A percentile compares a stretch with the other conserved stretches of the same genome.
Evolutionary conservation across 1,284 basidiomycete genomes (phyloP).

Genomic region (Retiboletus flavoniger): DNA sequence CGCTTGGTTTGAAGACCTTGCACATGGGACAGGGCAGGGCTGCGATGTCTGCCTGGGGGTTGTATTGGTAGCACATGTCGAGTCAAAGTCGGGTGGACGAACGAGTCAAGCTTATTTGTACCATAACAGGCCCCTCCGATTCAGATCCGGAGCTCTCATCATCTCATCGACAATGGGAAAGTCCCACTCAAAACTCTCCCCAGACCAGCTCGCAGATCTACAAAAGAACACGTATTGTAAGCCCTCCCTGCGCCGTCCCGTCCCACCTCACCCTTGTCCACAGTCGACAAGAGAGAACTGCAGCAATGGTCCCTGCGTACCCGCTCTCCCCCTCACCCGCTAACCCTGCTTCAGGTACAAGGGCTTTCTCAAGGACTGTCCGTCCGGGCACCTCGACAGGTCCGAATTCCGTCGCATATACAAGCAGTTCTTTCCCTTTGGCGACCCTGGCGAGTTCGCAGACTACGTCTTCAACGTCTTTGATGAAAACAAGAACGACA

Average conservation of each 20-base stretch:
- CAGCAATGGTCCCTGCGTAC: constrained; percentile 81
- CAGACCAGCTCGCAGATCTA: constrained; percentile 92
- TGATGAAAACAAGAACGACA: constrained; percentile 93
- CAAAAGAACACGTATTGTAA: constrained; percentile 99
- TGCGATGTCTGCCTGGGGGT: constrained; percentile 60
- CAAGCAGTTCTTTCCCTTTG: constrained; percentile 99
- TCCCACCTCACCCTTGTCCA: constrained; percentile 12
- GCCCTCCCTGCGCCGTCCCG: constrained; percentile 33
- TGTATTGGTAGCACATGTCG: constrained; percentile 68
- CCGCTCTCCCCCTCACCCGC: constrained; percentile 7
- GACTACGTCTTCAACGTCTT: constrained; percentile 99
- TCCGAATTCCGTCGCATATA: constrained; percentile 97
- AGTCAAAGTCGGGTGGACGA: too few relatives aligned
- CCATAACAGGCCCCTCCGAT: not conserved
- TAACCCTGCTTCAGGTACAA: constrained; percentile 75
- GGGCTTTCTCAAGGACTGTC: constrained; percentile 98
- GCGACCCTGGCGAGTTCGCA: constrained; percentile 95
- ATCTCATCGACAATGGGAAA: constrained; percentile 75
- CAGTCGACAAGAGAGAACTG: constrained; percentile 99
- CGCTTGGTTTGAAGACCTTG: constrained; percentile 67
- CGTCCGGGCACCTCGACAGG: constrained; percentile 95
- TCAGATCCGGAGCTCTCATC: too few relatives aligned
- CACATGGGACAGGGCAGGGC: constrained; percentile 75
- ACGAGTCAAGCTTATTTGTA: not conserved
- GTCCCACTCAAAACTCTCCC: constrained; percentile 93